These are phyloP conservation scores for Phytophthora gonapodyides DNA, from an alignment of 352 stramenopile genomes.

Conservation along the genomic window DNA sequence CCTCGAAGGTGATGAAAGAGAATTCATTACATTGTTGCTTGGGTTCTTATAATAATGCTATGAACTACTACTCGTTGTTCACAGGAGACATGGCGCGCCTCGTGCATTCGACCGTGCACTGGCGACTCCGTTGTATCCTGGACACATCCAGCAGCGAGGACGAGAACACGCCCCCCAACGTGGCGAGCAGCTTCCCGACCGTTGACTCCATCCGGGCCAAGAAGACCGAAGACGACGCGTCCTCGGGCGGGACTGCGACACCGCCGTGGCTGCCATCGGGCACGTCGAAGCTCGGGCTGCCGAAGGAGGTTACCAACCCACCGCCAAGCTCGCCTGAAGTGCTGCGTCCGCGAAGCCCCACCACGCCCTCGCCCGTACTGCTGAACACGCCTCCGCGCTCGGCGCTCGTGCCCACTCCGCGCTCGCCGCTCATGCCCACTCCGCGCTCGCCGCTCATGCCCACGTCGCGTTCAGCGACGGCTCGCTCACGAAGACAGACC, in stretches of 20 bases:
- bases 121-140: not conserved
- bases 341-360: not conserved
- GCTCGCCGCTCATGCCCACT: too few relatives aligned
- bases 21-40: too few relatives aligned
- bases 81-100: slow-evolving; percentile 1
- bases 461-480: too few relatives aligned
- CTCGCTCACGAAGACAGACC: too few relatives aligned
- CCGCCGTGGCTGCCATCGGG: not conserved
- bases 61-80: not conserved
- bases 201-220: too few relatives aligned
- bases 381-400: not conserved
- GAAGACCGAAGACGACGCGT: too few relatives aligned
- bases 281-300: not conserved
- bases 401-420: not conserved
- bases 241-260: not conserved
- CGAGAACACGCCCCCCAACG: slow-evolving; percentile 6
- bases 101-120: not conserved
- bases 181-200: not conserved
- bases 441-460: too few relatives aligned
- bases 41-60: too few relatives aligned
- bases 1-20: too few relatives aligned
- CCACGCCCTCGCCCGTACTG: not conserved
- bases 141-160: slow-evolving; percentile 8
- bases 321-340: not conserved
- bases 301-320: not conserved